These are phyloP conservation scores for Phalaenopsis equestris DNA, from an alignment of 106 monocot genomes.

Conservation along the genomic window DNA sequence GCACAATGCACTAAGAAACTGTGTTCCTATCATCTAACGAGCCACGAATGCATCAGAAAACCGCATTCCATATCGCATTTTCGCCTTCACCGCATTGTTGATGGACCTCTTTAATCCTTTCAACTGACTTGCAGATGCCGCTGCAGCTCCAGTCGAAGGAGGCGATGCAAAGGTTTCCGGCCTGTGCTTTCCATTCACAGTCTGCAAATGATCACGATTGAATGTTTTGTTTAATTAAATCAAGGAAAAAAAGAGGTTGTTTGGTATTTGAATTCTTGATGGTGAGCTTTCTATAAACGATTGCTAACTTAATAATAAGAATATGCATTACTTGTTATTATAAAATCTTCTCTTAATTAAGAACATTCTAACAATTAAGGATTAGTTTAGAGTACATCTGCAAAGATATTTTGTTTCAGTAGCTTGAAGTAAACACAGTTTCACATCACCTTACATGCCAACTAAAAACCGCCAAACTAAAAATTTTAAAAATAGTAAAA, in stretches of 20 bases:
- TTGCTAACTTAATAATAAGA: not conserved
- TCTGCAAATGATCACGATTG: constrained; percentile 16
- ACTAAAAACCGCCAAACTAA: no score
- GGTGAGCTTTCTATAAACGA: no score
- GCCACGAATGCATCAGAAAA: constrained; percentile 18
- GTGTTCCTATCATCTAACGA: not conserved
- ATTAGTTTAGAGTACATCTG: no score
- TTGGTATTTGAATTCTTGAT: no score
- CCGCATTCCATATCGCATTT: constrained; percentile 35
- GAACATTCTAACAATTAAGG: no score
- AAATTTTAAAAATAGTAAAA: no score
- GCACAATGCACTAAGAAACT: not conserved
- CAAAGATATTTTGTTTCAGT: no score
- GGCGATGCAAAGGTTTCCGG: constrained; percentile 60
- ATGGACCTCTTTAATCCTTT: constrained; percentile 50
- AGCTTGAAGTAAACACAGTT: no score
- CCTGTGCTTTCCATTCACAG: constrained; percentile 69
- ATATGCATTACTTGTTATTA: not conserved
- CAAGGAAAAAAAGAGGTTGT: not conserved
- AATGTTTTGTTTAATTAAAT: not conserved
- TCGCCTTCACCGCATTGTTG: constrained; percentile 45
- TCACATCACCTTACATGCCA: no score
- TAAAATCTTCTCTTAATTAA: not conserved
- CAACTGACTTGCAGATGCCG: constrained; percentile 55
- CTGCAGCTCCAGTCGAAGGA: constrained; percentile 72